phyloP scores from a whole-genome alignment of 805 yeast genomes.

The Allodekkera sacchari region DNA sequence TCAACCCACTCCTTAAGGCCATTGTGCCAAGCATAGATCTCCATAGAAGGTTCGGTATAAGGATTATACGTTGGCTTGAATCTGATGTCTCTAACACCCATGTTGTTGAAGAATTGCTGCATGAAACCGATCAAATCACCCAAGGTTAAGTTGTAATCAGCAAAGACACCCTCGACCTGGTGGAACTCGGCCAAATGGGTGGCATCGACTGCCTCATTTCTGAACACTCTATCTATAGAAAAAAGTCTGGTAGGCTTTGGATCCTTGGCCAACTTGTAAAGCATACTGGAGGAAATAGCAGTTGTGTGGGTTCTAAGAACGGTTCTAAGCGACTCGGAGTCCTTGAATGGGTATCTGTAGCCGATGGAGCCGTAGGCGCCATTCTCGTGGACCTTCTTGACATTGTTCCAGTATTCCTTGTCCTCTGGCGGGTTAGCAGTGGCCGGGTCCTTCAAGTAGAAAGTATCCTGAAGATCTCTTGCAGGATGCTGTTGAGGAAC shows the following conservation, averaged over 20 bases:
- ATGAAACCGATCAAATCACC: slow-evolving; percentile 97
- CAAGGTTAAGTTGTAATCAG: slow-evolving; percentile 88
- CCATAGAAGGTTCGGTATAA: slow-evolving; percentile 97
- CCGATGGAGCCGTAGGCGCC: slow-evolving; percentile 95
- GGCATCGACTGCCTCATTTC: slow-evolving; percentile 99
- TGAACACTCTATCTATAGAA: slow-evolving; percentile 96
- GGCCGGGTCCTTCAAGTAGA: slow-evolving; percentile 90
- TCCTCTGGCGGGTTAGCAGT: slow-evolving; percentile 80
- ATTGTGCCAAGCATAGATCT: slow-evolving; percentile 93
- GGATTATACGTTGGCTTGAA: slow-evolving; percentile 99
- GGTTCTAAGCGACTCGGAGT: slow-evolving; percentile 79
- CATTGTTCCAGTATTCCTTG: slow-evolving; percentile 64
- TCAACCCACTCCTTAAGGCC: slow-evolving; percentile 97
- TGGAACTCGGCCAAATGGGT: slow-evolving; percentile 99
- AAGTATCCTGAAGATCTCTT: slow-evolving; percentile 97
- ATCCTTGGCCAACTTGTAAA: slow-evolving; percentile 77
- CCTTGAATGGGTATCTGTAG: slow-evolving; percentile 96
- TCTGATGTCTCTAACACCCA: slow-evolving; percentile 94
- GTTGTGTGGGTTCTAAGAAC: slow-evolving; percentile 98
- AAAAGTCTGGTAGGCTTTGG: slow-evolving; percentile 88
- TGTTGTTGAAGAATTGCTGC: slow-evolving; percentile 92
- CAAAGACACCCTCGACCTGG: slow-evolving; percentile 98
- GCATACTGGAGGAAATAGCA: slow-evolving; percentile 83
- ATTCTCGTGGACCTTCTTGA: slow-evolving; percentile 75
- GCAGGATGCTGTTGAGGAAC: slow-evolving; percentile 99